Evolutionary conservation across 495 filamentous ascomycete species (phyloP).

Genomic region (Hypoxylon subgilvum): DNA sequence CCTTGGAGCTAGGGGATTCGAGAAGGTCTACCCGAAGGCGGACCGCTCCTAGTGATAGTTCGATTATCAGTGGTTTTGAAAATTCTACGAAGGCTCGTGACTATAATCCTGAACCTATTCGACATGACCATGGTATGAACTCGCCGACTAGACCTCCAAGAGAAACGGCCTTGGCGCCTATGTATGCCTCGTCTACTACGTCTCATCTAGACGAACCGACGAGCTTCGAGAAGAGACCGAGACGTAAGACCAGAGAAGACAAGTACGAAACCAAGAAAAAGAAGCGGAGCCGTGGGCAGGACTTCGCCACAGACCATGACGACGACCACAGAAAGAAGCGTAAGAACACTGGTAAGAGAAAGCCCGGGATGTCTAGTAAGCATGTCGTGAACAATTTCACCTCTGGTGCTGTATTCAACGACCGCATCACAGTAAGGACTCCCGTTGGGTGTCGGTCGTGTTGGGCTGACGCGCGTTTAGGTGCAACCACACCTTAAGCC

Average conservation of each 20-base stretch:
- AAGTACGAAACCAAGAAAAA: constrained; percentile 56
- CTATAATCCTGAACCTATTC: constrained; percentile 8
- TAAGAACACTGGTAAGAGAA: constrained; percentile 46
- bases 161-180: constrained; percentile 14
- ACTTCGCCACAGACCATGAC: constrained; percentile 32
- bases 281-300: constrained; percentile 48
- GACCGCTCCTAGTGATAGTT: constrained; percentile 29
- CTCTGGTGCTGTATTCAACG: constrained; percentile 65
- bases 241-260: constrained; percentile 67
- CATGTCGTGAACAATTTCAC: constrained; percentile 67
- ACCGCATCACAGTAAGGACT: constrained; percentile 66
- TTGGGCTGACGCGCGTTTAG: constrained; percentile 51
- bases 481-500: constrained; percentile 57
- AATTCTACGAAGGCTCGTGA: constrained; percentile 21
- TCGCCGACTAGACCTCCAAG: not conserved
- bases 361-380: constrained; percentile 43
- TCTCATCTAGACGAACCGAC: constrained; percentile 9
- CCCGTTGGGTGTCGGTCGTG: not conserved
- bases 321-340: constrained; percentile 37
- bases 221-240: constrained; percentile 62
- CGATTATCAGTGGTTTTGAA: constrained; percentile 35
- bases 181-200: constrained; percentile 19
- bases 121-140: constrained; percentile 1
- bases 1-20: constrained; percentile 2
- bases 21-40: constrained; percentile 30